Evolutionary conservation across 805 yeast genomes (phyloP).

Genomic region (Wickerhamomyces ciferrii): DNA sequence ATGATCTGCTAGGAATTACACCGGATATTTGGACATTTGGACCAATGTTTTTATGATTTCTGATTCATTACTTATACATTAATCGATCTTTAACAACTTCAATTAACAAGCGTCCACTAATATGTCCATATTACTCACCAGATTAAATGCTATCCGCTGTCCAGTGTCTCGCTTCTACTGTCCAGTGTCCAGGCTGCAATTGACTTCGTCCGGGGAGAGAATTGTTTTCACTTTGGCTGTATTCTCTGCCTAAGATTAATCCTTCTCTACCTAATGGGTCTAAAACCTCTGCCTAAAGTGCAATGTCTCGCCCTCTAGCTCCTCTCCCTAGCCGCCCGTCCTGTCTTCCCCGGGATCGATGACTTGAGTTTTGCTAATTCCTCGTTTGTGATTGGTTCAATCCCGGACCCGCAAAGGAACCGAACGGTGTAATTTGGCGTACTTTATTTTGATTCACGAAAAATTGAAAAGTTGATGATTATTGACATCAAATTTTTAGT

Average conservation of each 20-base stretch:
- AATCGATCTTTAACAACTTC: too few relatives aligned
- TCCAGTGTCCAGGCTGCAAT: too few relatives aligned
- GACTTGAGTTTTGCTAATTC: constrained; percentile 4
- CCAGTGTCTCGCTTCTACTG: neutral
- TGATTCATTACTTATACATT: too few relatives aligned
- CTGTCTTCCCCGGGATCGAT: constrained; percentile 1
- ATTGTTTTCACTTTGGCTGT: too few relatives aligned
- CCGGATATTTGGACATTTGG: neutral
- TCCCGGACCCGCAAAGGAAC: constrained; percentile 5
- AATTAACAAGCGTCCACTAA: too few relatives aligned
- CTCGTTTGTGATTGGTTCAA: constrained; percentile 2
- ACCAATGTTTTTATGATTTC: too few relatives aligned
- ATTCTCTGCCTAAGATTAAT: neutral
- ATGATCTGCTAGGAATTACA: neutral
- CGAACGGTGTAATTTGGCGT: constrained; percentile 1
- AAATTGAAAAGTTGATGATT: neutral
- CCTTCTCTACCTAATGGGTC: too few relatives aligned
- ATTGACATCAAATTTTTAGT: neutral
- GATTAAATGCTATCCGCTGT: too few relatives aligned
- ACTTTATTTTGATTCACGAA: neutral
- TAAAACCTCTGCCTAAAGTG: too few relatives aligned
- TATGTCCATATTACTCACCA: too few relatives aligned
- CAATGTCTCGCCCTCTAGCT: neutral
- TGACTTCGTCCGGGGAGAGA: neutral
- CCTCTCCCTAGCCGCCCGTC: neutral